These are phyloP conservation scores for Metschnikowia matae DNA, from an alignment of 805 yeast genomes.

Conservation along the genomic window DNA sequence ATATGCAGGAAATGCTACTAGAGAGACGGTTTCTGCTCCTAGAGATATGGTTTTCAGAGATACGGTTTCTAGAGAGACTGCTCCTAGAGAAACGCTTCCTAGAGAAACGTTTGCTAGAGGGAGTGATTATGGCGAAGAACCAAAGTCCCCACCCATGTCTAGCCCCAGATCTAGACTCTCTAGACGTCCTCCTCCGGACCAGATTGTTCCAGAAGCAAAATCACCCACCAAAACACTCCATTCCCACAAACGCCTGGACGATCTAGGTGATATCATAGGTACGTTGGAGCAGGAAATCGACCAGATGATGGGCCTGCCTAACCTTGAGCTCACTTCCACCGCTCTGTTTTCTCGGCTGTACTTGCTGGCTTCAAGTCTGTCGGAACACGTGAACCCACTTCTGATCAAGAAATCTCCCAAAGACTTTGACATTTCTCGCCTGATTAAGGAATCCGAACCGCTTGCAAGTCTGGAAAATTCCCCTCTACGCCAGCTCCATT, in stretches of 20 bases:
- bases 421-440: constrained; percentile 1
- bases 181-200: neutral
- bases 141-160: neutral
- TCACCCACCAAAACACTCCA: neutral
- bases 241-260: neutral
- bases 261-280: constrained; percentile 22
- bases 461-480: neutral
- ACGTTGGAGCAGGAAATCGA: constrained; percentile 24
- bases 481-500: constrained; percentile 2
- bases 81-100: too few species aligned
- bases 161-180: neutral
- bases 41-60: too few species aligned
- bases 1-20: too few species aligned
- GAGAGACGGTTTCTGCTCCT: too few species aligned
- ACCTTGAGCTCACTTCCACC: neutral
- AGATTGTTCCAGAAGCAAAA: neutral
- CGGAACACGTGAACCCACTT: neutral
- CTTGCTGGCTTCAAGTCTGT: neutral
- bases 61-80: too few species aligned
- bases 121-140: neutral
- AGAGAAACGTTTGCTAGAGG: too few species aligned
- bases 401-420: neutral
- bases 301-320: constrained; percentile 11
- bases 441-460: neutral
- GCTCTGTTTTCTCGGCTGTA: neutral